Conservation (phyloP, 2,329 filamentous ascomycete genomes). For the Trichoderma endophyticum region DNA sequence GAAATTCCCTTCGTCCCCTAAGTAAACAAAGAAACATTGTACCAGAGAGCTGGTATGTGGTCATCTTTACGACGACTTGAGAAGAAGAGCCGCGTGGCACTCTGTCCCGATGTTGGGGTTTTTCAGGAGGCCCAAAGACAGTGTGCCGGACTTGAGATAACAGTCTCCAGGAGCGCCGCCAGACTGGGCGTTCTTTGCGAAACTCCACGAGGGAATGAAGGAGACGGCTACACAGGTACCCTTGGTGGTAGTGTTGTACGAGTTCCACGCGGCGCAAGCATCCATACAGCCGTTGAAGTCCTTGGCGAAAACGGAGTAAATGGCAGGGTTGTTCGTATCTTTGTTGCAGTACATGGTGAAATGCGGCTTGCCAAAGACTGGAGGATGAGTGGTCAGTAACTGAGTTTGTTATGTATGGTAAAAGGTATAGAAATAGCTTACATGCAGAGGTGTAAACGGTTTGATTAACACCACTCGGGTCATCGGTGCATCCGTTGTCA, state of each 20-base stretch:
- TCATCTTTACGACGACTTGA: background rate
- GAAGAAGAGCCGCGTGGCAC: background rate
- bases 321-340: background rate
- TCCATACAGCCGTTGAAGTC: slow-evolving; percentile 13
- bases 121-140: background rate
- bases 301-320: background rate
- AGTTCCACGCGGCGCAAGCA: slow-evolving; percentile 2
- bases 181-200: background rate
- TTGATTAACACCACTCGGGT: background rate
- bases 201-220: slow-evolving; percentile 4
- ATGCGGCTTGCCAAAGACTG: background rate
- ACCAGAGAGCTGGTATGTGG: background rate
- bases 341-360: slow-evolving; percentile 14
- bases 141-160: slow-evolving; percentile 1
- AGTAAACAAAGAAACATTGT: background rate
- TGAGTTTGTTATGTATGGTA: background rate
- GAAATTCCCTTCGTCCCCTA: background rate
- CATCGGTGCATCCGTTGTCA: background rate
- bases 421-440: background rate
- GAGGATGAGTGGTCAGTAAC: background rate
- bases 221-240: background rate
- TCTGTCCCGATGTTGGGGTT: slow-evolving; percentile 1
- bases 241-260: background rate
- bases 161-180: slow-evolving; percentile 5
- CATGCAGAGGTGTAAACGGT: background rate